These are phyloP conservation scores for Trichoderma arundinaceum DNA, from an alignment of 2,329 filamentous ascomycete species.

Conservation along the genomic window DNA sequence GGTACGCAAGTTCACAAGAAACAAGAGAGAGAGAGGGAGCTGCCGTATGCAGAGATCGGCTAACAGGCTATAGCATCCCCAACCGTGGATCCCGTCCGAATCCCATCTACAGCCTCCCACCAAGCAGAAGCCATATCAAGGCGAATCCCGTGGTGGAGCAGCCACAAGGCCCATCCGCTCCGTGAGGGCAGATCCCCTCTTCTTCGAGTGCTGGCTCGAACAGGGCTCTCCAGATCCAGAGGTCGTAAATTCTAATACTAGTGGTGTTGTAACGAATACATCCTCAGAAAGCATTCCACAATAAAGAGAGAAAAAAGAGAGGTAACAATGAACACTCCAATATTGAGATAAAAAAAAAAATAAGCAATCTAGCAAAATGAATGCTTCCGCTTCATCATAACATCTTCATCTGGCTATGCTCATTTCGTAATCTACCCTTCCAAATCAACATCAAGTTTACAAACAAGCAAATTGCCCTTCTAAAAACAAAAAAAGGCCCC, in stretches of 20 bases:
- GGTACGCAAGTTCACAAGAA: slow-evolving; percentile 47
- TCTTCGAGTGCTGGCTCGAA: slow-evolving; percentile 71
- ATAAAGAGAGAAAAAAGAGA: neutral
- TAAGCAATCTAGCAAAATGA: neutral
- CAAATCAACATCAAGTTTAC: neutral
- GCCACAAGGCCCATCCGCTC: slow-evolving; percentile 58
- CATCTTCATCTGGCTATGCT: slow-evolving; percentile 12
- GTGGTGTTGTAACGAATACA: neutral
- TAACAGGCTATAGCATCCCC: slow-evolving; percentile 54
- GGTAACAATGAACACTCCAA: neutral
- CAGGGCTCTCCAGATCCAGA: slow-evolving; percentile 30
- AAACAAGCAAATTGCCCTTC: neutral
- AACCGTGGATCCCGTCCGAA: slow-evolving; percentile 65
- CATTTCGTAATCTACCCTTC: slow-evolving; percentile 7
- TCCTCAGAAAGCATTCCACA: neutral
- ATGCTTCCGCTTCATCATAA: neutral
- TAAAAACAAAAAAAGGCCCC: neutral
- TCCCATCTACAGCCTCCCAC: slow-evolving; percentile 51
- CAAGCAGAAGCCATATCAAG: slow-evolving; percentile 40
- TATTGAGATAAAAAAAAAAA: neutral
- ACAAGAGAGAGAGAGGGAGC: neutral
- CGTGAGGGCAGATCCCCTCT: slow-evolving; percentile 62
- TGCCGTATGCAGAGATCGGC: neutral
- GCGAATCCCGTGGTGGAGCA: slow-evolving; percentile 44
- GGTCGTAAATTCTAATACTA: neutral